phyloP scores from a whole-genome alignment of 2,329 filamentous ascomycete genomes.

The Trichophaea hybrida region DNA sequence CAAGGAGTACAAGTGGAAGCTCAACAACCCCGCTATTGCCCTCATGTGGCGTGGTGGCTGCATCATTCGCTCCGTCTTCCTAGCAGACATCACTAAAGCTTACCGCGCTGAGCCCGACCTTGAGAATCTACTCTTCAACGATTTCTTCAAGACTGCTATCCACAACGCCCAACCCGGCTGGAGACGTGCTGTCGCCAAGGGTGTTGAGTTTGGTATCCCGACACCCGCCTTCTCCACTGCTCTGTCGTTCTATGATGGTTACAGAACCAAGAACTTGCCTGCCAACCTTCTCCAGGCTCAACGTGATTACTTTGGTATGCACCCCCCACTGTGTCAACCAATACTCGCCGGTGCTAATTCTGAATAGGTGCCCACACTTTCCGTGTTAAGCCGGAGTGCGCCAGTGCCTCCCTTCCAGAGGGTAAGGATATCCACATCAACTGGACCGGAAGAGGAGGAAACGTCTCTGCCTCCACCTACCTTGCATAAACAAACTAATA shows the following conservation, averaged over 20 bases:
- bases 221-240: conserved; percentile 94
- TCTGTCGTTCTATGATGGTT: conserved; percentile 96
- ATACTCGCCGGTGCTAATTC: background rate
- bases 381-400: conserved; percentile 67
- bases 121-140: conserved; percentile 95
- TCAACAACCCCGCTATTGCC: conserved; percentile 99
- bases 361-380: conserved; percentile 57
- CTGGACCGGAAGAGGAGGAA: conserved; percentile 97
- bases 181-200: conserved; percentile 82
- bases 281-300: conserved; percentile 98
- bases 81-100: conserved; percentile 96
- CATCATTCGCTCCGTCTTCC: conserved; percentile 99
- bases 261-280: conserved; percentile 90
- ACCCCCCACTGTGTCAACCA: background rate
- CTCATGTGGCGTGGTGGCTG: conserved; percentile 99
- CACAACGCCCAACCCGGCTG: conserved; percentile 87
- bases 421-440: conserved; percentile 95
- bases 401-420: conserved; percentile 63
- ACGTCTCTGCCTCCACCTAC: conserved; percentile 95
- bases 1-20: conserved; percentile 93
- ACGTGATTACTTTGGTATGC: conserved; percentile 87
- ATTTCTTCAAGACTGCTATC: conserved; percentile 99
- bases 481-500: conserved; percentile 53
- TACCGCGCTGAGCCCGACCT: conserved; percentile 91
- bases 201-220: conserved; percentile 85